A percentile compares a stretch with the other conserved stretches of the same genome.
phyloP scores from a whole-genome alignment of 140 eudicot genomes.

The Ambrosia hybrid region DNA sequence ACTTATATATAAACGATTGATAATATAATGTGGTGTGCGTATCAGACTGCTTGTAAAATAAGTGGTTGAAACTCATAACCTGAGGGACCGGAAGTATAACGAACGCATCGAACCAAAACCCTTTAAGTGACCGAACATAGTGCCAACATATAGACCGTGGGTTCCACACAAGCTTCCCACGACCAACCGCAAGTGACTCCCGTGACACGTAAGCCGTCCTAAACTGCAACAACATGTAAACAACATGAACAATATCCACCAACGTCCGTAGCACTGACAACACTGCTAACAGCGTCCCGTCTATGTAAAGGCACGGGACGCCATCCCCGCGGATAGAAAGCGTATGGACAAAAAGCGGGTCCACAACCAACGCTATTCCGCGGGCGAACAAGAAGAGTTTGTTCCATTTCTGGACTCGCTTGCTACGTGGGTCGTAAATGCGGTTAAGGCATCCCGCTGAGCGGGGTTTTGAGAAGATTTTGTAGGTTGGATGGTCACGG shows the following conservation, averaged over 20 bases:
- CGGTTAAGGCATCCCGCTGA: conserved; percentile 27
- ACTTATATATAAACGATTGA: too few relatives aligned
- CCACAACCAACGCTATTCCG: conserved; percentile 80
- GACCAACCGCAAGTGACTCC: conserved; percentile 85
- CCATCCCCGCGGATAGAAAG: conserved; percentile 76
- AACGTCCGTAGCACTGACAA: conserved; percentile 72
- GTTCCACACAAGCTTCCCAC: conserved; percentile 98
- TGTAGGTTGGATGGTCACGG: conserved; percentile 36
- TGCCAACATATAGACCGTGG: conserved; percentile 59
- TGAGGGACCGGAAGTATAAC: conserved; percentile 95
- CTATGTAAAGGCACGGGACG: conserved; percentile 75
- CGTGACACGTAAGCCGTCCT: conserved; percentile 86
- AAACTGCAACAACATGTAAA: conserved; percentile 85
- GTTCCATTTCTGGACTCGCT: conserved; percentile 74
- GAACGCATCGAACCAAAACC: conserved; percentile 83
- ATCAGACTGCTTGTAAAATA: conserved; percentile 3
- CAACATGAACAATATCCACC: conserved; percentile 67
- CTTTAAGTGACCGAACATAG: conserved; percentile 69
- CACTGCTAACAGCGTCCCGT: conserved; percentile 67
- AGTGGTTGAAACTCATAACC: conserved; percentile 34
- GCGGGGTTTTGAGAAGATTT: background rate
- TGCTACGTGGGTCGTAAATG: conserved; percentile 73
- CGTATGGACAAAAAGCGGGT: conserved; percentile 82
- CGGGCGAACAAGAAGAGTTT: conserved; percentile 66
- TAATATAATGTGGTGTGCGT: too few relatives aligned